Base-by-base conservation (phyloP, 2,329 filamentous ascomycete genomes). In the Gnomoniopsis smithogilvyi region DNA sequence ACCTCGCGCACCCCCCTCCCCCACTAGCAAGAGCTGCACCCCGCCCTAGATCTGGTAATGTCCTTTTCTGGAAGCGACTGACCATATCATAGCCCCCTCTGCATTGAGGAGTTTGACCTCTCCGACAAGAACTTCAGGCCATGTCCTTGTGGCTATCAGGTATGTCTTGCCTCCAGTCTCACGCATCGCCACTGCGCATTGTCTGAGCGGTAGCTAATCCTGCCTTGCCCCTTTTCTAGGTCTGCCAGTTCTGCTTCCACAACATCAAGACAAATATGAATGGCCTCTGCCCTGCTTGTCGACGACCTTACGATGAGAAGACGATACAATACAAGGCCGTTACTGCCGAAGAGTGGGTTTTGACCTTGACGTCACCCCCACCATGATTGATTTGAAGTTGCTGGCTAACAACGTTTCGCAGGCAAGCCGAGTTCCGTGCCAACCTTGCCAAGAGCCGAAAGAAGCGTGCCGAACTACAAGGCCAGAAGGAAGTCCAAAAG, bases 161-260 rank as follows among this genome's bases (percentile, higher is more conserved):
- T 97, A 84, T 64, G 81, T 58, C 30, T 50, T 30, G 6, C 12
- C 52, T 6, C 21, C 33, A 26, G 21, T 21, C 48, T 38, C 17
- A 48, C 38, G 33, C 45, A n/a, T 47, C 36, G 30, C 53, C 14
- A 46, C 61, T 62, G 19, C 64, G 54, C 24, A 52, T 48, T 53
- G 53, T 26, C 34, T 63, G 54, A 62, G 62, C 61, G 36, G 48
- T 57, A 51, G 26, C 43, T 64, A 54, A 65, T 61, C 8, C 62
- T 46, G 50, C 64, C 41, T 47, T 47, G 46, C 60, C 46, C 7
- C 34, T 30, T n/a, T 15, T 51, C 49, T 69, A 97, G 93, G 94
- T 99, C 73, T 99, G 95, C 76, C 96, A 99, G 80, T 99, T 99
- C 77, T 99, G 95, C 78, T 99, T 94, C 80, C 97, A 99, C 77